Evolutionary conservation across 129 eudicot species (phyloP), one percentile per base, ranked within the genome.

Genomic region (Escallonia herrerae): DNA sequence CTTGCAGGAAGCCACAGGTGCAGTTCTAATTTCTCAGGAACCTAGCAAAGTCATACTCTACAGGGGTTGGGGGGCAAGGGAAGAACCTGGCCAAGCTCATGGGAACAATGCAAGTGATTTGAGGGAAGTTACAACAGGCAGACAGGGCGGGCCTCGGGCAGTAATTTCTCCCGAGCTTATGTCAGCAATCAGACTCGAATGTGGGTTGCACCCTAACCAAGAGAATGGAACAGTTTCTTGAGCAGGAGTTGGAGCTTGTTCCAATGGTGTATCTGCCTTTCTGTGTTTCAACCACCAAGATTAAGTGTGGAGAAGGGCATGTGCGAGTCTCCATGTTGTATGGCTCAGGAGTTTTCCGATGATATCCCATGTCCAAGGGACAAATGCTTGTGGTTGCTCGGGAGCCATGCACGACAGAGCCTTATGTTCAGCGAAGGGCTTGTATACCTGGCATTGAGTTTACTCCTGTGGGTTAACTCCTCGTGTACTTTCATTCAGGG

Each of bases 1-100:
- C 60, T 64, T 72, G 68, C 88, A 91, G 98, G 80, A 83, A 80
- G 96, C 96, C 42, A 93, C 96, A 3, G 95, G 96, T 44, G 87
- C 87, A 40, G 77, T 89, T 78, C 83, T 93, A 37, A 90, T 88
- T 3, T 88, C 96, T 54, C 98, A 78, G 72, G 96, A 93, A 77
- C 91, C 91, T 3, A 88, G 80, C 80, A 88, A 93, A 61, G 81
- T 93, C 62, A 88, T 91, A 74, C 76, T 93, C 47, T 86, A 86
- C 65, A 69, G 96, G 76, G 95, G 96, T 67, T 88, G 98, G 96
- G 91, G 95, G 15, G 88, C 82, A 40, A 65, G 44, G 0, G 61
- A 64, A 40, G 76, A 74, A 43, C 73, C 71, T 44, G 57, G 48
- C 58, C 63, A n/a, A 61, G 39, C 49, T 60, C 56, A 49, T 58